These are phyloP conservation scores for Penicillium sp. DNA, from an alignment of 2,329 filamentous ascomycete species.

Conservation along the genomic window DNA sequence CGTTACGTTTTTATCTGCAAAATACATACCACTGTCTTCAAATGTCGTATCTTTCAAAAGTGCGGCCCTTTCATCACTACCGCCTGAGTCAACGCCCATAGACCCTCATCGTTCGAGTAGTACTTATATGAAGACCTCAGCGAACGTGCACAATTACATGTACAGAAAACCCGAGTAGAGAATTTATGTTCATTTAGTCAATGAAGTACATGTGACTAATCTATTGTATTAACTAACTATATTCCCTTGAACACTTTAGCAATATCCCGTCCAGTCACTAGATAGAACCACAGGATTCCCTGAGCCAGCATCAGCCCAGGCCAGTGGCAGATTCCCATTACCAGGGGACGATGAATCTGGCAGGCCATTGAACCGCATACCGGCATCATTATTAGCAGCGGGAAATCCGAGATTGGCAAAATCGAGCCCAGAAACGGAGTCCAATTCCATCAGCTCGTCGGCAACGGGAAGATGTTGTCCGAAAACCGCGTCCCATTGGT, in stretches of 20 bases:
- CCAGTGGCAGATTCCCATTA: conserved; percentile 9
- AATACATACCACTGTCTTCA: background rate
- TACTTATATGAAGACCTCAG: background rate
- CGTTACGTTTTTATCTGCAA: conserved; percentile 28
- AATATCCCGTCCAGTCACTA: conserved; percentile 23
- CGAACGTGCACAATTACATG: background rate
- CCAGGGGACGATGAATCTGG: background rate
- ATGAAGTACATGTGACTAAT: background rate
- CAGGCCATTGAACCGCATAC: conserved; percentile 7
- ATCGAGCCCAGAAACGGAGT: conserved; percentile 45
- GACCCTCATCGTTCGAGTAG: background rate
- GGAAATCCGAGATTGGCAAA: conserved; percentile 37
- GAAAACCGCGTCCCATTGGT: conserved; percentile 57
- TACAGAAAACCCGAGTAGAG: background rate
- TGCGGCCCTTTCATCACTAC: no score
- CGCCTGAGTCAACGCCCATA: background rate
- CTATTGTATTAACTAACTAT: background rate
- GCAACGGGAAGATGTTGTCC: conserved; percentile 53
- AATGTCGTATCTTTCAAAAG: background rate
- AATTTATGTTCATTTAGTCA: background rate
- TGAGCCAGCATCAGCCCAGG: conserved; percentile 19
- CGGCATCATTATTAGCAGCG: conserved; percentile 4
- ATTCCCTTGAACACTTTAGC: background rate
- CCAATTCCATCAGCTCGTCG: conserved; percentile 52
- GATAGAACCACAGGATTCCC: conserved; percentile 4